Evolutionary conservation across 352 stramenopile species (phyloP).

Genomic region (Globisporangium lucens): DNA sequence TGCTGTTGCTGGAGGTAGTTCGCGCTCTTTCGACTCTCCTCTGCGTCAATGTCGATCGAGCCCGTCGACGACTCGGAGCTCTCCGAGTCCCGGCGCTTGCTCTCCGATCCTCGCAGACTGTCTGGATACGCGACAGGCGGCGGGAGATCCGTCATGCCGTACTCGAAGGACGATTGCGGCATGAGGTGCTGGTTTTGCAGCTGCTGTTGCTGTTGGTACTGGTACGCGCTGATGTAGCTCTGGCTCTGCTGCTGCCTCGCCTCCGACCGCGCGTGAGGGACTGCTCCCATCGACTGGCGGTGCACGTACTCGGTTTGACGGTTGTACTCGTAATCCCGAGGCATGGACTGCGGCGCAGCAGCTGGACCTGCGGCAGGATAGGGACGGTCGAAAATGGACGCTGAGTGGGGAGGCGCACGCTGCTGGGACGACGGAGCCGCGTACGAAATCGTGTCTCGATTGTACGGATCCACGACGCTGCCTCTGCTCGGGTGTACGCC

Average conservation of each 20-base stretch:
- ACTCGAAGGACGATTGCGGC: slow-evolving; percentile 27
- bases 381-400: slow-evolving; percentile 68
- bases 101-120: slow-evolving; percentile 16
- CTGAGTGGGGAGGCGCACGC: slow-evolving; percentile 19
- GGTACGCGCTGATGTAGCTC: slow-evolving; percentile 12
- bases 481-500: slow-evolving; percentile 36
- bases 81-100: slow-evolving; percentile 31
- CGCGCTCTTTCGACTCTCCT: slow-evolving; percentile 11
- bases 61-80: slow-evolving; percentile 63
- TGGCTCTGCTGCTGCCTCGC: slow-evolving; percentile 12
- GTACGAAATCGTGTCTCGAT: slow-evolving; percentile 31
- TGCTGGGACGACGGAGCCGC: slow-evolving; percentile 9
- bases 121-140: slow-evolving; percentile 4
- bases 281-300: background rate
- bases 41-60: slow-evolving; percentile 72
- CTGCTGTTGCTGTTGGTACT: slow-evolving; percentile 18
- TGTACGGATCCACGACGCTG: slow-evolving; percentile 30
- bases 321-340: slow-evolving; percentile 16
- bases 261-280: background rate
- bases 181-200: slow-evolving; percentile 20
- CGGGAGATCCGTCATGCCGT: background rate
- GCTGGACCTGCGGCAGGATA: background rate
- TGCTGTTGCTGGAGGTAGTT: slow-evolving; percentile 1
- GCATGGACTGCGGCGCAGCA: slow-evolving; percentile 1
- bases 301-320: slow-evolving; percentile 12